These are phyloP conservation scores for Cercis canadensis DNA, from an alignment of 306 rosid genomes.

Conservation along the genomic window DNA sequence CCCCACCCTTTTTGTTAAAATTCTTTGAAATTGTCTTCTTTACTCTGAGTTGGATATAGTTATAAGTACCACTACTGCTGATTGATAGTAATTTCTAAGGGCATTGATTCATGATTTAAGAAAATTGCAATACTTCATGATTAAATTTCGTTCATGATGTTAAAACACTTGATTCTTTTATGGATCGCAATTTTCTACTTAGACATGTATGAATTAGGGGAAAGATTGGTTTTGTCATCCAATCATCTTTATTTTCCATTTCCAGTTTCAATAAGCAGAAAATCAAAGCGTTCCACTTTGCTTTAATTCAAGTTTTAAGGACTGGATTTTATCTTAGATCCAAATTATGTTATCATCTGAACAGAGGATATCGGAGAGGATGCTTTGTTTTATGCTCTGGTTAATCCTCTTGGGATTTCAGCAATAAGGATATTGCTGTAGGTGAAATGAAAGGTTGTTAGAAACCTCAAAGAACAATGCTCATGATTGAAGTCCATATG, in stretches of 20 bases:
- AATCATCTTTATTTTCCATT: no score
- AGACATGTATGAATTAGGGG: no score
- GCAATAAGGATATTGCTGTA: neutral
- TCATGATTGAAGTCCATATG: no score
- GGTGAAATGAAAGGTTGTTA: no score
- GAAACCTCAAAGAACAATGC: no score
- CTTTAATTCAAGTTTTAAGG: neutral
- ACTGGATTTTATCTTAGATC: neutral
- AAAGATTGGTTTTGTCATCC: no score
- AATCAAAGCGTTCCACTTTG: neutral
- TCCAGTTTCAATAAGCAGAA: no score
- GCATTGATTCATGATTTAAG: conserved; percentile 19
- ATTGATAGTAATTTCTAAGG: neutral
- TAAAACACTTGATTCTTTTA: conserved; percentile 1
- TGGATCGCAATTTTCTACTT: no score
- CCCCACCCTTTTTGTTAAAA: neutral
- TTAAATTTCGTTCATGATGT: neutral
- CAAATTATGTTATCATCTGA: neutral
- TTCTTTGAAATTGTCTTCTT: neutral
- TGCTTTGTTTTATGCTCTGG: neutral
- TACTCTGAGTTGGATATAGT: neutral
- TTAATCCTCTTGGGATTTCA: neutral
- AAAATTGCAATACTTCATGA: neutral
- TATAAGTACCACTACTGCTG: conserved; percentile 10
- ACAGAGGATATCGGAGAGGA: no score